Conservation (phyloP, 139 green algal species). For the Asterochloris erici region DNA sequence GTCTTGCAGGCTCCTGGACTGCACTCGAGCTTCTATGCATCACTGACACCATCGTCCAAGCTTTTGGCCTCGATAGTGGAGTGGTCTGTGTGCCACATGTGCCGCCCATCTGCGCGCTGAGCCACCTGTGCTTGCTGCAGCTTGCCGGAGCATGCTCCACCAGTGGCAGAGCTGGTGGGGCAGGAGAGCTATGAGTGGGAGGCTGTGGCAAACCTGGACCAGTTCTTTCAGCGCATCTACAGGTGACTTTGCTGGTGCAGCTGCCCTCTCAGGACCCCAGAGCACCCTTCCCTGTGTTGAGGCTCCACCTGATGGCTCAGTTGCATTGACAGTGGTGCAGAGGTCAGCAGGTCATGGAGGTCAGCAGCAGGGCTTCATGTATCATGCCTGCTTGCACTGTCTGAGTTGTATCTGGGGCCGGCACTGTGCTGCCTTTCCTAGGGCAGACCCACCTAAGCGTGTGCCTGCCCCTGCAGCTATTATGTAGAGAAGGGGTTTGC, state of each 20-base stretch:
- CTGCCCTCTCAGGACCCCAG: not conserved
- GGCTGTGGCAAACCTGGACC: constrained; percentile 74
- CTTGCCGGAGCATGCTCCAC: constrained; percentile 17
- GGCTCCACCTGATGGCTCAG: not conserved
- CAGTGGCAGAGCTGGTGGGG: constrained; percentile 31
- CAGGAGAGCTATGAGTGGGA: constrained; percentile 66
- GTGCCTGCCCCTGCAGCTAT: constrained; percentile 51
- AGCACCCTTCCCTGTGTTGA: not conserved
- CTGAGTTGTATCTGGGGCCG: too few relatives aligned
- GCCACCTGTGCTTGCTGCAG: constrained; percentile 7
- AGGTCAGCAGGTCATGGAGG: too few relatives aligned
- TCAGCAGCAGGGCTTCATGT: not conserved
- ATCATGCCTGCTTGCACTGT: too few relatives aligned
- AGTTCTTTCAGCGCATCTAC: constrained; percentile 82
- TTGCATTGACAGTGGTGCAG: too few relatives aligned
- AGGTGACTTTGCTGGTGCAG: constrained; percentile 30
- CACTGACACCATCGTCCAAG: not conserved
- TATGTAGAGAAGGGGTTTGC: constrained; percentile 75
- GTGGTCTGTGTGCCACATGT: not conserved
- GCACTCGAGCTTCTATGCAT: not conserved
- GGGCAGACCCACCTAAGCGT: not conserved
- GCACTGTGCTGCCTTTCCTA: not conserved
- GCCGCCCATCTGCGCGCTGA: not conserved
- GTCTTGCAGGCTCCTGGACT: too few relatives aligned
- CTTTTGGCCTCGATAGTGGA: not conserved